Percentiles rank a stretch among this genome's conserved stretches.
Conservation (phyloP, 768 basidiomycete genomes). For the Naganishia onofrii region DNA sequence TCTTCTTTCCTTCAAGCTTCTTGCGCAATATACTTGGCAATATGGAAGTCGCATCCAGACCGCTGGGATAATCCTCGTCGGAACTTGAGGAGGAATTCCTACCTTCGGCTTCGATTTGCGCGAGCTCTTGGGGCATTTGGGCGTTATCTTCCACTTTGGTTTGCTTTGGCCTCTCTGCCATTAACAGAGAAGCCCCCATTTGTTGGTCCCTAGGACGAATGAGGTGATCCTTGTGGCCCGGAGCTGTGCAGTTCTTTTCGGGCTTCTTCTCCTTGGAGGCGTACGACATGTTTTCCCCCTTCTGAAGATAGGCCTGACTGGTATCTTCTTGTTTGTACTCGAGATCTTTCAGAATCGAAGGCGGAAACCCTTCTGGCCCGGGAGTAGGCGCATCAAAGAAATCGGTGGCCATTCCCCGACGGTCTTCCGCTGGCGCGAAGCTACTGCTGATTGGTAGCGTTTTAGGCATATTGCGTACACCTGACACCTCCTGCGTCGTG, state of each 20-base stretch:
- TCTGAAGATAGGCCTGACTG: neutral
- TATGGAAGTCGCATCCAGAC: neutral
- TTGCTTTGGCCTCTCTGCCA: neutral
- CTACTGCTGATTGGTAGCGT: neutral
- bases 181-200: neutral
- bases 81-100: conserved; percentile 3
- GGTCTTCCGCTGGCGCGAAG: neutral
- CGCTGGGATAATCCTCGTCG: neutral
- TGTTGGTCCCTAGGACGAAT: neutral
- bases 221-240: neutral
- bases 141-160: neutral
- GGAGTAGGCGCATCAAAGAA: conserved; percentile 11
- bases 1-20: conserved; percentile 16
- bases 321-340: neutral
- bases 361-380: neutral
- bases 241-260: neutral
- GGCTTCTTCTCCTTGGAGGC: neutral
- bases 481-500: neutral
- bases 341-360: neutral
- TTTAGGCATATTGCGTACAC: neutral
- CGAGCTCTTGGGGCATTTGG: neutral
- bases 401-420: conserved; percentile 5
- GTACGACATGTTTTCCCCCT: neutral
- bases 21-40: conserved; percentile 8
- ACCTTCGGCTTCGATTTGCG: neutral